Evolutionary conservation across 2,329 filamentous ascomycete genomes (phyloP).

Genomic region (Diaporthe longicolla): DNA sequence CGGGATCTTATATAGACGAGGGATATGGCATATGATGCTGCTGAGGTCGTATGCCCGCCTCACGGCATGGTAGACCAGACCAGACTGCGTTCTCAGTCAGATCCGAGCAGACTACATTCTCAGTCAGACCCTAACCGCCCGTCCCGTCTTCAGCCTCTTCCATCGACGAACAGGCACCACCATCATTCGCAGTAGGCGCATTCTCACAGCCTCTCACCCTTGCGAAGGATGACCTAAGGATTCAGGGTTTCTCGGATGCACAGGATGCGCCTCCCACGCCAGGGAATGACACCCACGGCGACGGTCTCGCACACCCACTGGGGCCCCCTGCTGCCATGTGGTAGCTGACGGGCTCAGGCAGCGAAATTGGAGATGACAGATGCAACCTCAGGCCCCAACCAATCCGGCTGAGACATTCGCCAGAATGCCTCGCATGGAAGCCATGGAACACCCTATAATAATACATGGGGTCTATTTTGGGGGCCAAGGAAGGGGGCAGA

Average conservation of each 20-base stretch:
- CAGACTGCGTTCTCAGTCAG: constrained; percentile 16
- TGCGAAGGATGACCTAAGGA: constrained; percentile 42
- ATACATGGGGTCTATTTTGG: constrained; percentile 34
- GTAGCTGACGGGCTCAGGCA: constrained; percentile 31
- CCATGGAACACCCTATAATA: constrained; percentile 17
- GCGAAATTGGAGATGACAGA: constrained; percentile 29
- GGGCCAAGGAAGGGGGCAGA: constrained; percentile 33
- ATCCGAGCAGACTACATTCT: constrained; percentile 1
- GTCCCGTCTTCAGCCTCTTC: constrained; percentile 42
- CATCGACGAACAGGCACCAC: constrained; percentile 21
- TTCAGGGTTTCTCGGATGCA: constrained; percentile 32
- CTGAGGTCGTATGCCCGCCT: constrained; percentile 41
- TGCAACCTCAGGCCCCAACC: constrained; percentile 27
- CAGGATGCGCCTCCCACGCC: constrained; percentile 40
- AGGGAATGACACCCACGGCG: constrained; percentile 21
- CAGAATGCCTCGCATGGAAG: constrained; percentile 26
- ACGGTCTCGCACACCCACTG: constrained; percentile 14
- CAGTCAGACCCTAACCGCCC: constrained; percentile 35
- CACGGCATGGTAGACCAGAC: neutral
- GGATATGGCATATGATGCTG: constrained; percentile 15
- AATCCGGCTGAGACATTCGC: constrained; percentile 31
- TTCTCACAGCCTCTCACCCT: constrained; percentile 41
- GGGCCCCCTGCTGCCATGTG: constrained; percentile 39
- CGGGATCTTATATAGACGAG: constrained; percentile 46
- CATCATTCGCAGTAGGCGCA: constrained; percentile 28